phyloP scores from a whole-genome alignment of 306 rosid species.

The Canavalia gladiata region DNA sequence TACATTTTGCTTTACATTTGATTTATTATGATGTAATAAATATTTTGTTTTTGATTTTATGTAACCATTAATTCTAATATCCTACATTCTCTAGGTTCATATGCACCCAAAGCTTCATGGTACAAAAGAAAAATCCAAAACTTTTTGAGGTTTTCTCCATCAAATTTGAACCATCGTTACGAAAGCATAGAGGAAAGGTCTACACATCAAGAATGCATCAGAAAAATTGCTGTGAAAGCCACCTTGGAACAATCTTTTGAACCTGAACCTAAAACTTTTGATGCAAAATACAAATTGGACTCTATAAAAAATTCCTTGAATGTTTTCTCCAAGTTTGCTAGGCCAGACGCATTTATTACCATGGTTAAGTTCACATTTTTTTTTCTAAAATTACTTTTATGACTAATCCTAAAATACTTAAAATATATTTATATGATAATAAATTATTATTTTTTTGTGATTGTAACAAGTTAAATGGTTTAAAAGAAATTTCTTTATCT shows the following conservation, averaged over 20 bases:
- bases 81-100: slow-evolving; percentile 42
- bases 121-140: slow-evolving; percentile 40
- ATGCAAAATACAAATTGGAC: slow-evolving; percentile 46
- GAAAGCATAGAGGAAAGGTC: slow-evolving; percentile 8
- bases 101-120: slow-evolving; percentile 19
- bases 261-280: slow-evolving; percentile 59
- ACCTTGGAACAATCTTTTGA: slow-evolving; percentile 61
- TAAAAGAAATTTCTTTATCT: not conserved
- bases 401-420: not conserved
- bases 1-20: too few relatives aligned
- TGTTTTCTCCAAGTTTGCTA: slow-evolving; percentile 77
- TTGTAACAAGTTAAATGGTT: too few relatives aligned
- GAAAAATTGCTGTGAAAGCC: slow-evolving; percentile 55
- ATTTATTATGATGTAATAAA: too few relatives aligned
- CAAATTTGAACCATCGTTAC: slow-evolving; percentile 2
- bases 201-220: slow-evolving; percentile 20
- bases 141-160: slow-evolving; percentile 48
- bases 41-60: too few relatives aligned
- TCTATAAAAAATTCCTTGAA: slow-evolving; percentile 49
- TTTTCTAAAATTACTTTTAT: not conserved
- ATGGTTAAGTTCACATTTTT: slow-evolving; percentile 58
- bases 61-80: too few relatives aligned
- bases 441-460: too few relatives aligned
- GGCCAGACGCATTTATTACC: slow-evolving; percentile 83
- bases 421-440: too few relatives aligned